phyloP scores from a whole-genome alignment of 495 filamentous ascomycete species.

The Massariosphaeria phaeospora region DNA sequence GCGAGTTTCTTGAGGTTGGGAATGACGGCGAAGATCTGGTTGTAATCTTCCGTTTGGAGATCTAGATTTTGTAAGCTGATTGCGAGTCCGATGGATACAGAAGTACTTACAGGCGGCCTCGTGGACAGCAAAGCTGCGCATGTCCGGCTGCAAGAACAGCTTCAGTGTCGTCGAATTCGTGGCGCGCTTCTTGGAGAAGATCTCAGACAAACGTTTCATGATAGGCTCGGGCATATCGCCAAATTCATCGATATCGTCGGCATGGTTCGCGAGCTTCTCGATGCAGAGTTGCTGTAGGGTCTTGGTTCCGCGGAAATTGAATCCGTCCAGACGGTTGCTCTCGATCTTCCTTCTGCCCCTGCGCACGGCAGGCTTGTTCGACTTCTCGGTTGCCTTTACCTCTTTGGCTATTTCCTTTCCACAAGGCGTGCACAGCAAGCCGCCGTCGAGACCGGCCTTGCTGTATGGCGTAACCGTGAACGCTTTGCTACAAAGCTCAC shows the following conservation, averaged over 20 bases:
- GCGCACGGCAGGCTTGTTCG: constrained; percentile 49
- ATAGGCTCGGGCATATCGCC: constrained; percentile 66
- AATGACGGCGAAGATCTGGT: constrained; percentile 72
- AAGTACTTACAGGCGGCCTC: constrained; percentile 61
- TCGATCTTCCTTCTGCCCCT: constrained; percentile 63
- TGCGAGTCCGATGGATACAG: not conserved
- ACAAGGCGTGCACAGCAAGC: constrained; percentile 78
- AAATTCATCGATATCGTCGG: constrained; percentile 74
- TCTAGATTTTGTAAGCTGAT: constrained; percentile 39
- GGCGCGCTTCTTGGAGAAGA: constrained; percentile 72
- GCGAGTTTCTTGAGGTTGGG: constrained; percentile 63
- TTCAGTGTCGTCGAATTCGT: constrained; percentile 64
- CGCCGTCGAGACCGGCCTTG: constrained; percentile 72
- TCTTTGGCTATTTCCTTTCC: constrained; percentile 67
- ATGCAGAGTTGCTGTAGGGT: constrained; percentile 73
- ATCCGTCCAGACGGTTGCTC: constrained; percentile 73
- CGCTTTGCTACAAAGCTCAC: constrained; percentile 75
- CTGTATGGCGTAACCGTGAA: constrained; percentile 94
- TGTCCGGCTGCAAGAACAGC: constrained; percentile 68
- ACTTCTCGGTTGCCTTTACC: constrained; percentile 54
- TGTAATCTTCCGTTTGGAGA: constrained; percentile 67
- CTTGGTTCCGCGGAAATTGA: constrained; percentile 62
- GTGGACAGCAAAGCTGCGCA: constrained; percentile 66
- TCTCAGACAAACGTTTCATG: constrained; percentile 70
- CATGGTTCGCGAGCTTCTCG: constrained; percentile 77